These are phyloP conservation scores for Ophiostoma perfectum DNA, from an alignment of 2,329 filamentous ascomycete species.

Conservation along the genomic window DNA sequence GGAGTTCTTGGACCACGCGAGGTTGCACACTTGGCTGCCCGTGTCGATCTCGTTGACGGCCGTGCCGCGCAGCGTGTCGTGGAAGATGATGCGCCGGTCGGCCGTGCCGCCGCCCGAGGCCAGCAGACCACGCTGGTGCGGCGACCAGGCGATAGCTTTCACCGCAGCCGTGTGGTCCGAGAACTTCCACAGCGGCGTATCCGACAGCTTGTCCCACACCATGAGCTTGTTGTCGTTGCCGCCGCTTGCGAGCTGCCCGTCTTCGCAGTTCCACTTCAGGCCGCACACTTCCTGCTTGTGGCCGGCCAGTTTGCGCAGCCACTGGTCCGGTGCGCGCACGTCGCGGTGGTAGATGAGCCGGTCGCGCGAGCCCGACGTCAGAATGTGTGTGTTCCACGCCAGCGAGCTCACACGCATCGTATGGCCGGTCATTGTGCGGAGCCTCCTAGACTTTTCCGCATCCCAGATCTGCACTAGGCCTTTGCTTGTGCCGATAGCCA, in stretches of 20 bases:
- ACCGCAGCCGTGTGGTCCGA: constrained; percentile 92
- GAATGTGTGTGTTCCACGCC: constrained; percentile 96
- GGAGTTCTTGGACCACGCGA: constrained; percentile 95
- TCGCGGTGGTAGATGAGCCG: constrained; percentile 92
- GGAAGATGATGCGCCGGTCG: constrained; percentile 94
- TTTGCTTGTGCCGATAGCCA: constrained; percentile 91
- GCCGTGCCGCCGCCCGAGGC: constrained; percentile 94
- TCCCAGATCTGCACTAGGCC: constrained; percentile 98
- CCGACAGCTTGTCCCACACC: constrained; percentile 96
- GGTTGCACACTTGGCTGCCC: constrained; percentile 96
- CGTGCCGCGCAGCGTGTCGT: constrained; percentile 83
- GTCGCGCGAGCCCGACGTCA: constrained; percentile 91
- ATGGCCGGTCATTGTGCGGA: constrained; percentile 96
- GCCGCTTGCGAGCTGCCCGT: constrained; percentile 88
- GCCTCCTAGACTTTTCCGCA: constrained; percentile 73
- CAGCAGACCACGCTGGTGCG: constrained; percentile 88
- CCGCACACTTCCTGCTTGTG: constrained; percentile 99
- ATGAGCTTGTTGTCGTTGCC: constrained; percentile 99
- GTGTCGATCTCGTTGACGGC: constrained; percentile 87
- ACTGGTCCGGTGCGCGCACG: constrained; percentile 87
- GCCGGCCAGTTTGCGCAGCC: constrained; percentile 76
- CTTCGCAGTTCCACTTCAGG: constrained; percentile 93
- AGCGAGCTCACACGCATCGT: constrained; percentile 87
- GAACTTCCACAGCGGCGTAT: constrained; percentile 88
- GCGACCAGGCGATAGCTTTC: constrained; percentile 96